Percentiles rank a stretch among this genome's conserved stretches.
phyloP scores from a whole-genome alignment of 345 rosid species.

The Murraya koenigii region DNA sequence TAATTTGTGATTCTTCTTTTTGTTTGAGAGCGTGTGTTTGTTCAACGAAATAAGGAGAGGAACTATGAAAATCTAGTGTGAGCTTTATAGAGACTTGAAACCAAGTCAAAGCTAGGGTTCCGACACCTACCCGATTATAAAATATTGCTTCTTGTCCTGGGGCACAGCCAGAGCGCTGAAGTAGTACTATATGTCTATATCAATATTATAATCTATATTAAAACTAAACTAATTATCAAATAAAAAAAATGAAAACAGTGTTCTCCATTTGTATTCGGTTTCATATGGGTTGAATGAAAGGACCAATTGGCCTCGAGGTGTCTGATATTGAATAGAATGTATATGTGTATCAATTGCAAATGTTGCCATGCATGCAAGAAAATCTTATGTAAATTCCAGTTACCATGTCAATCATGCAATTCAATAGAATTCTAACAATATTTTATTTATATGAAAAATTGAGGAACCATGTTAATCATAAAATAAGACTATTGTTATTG shows the following conservation, averaged over 20 bases:
- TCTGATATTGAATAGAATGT: background rate
- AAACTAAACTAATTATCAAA: background rate
- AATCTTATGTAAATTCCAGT: background rate
- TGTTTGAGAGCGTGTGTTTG: background rate
- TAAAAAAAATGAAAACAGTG: background rate
- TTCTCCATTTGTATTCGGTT: background rate
- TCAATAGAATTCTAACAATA: too few relatives aligned
- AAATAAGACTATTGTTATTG: too few relatives aligned
- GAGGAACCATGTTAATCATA: too few relatives aligned
- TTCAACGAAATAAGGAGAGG: constrained; percentile 28
- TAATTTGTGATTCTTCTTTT: constrained; percentile 4
- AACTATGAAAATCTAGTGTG: constrained; percentile 14
- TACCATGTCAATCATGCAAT: too few relatives aligned
- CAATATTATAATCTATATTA: background rate
- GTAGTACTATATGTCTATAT: background rate
- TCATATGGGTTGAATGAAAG: constrained; percentile 2
- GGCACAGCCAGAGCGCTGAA: constrained; percentile 24
- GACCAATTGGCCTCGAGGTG: background rate
- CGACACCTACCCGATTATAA: constrained; percentile 17
- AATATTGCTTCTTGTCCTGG: constrained; percentile 20
- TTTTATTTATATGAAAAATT: too few relatives aligned
- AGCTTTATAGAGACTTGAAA: constrained; percentile 43
- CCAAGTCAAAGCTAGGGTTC: constrained; percentile 44
- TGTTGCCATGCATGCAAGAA: background rate
- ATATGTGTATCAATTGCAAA: background rate